Evolutionary conservation across 2,329 filamentous ascomycete species (phyloP).

Genomic region (Colletotrichum cordylinicola): DNA sequence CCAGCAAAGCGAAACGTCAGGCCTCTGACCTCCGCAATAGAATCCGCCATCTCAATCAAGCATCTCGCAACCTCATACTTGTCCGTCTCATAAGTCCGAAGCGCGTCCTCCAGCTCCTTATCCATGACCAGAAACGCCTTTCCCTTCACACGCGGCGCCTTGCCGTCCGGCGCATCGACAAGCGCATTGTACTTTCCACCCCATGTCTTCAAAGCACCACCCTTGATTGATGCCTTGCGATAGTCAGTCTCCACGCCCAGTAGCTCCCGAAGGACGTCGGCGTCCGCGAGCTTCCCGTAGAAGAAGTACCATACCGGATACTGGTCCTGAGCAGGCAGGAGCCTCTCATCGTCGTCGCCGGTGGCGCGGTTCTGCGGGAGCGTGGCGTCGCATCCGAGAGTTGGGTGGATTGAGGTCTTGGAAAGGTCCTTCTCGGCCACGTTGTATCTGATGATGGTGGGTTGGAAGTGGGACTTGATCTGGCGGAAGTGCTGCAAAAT

Average conservation of each 20-base stretch:
- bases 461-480: background rate
- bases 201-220: background rate
- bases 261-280: background rate
- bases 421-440: background rate
- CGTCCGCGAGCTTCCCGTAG: background rate
- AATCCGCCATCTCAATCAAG: background rate
- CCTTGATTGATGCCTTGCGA: background rate
- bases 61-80: background rate
- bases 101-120: background rate
- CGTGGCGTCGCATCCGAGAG: background rate
- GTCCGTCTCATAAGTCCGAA: background rate
- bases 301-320: background rate
- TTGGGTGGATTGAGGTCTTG: background rate
- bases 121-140: rapidly evolving
- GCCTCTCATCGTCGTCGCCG: background rate
- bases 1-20: background rate
- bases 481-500: background rate
- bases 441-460: background rate
- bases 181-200: background rate
- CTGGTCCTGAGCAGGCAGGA: background rate
- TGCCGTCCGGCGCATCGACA: background rate
- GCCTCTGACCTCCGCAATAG: background rate
- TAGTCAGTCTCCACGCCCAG: background rate
- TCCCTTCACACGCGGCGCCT: background rate
- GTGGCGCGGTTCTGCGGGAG: background rate